Percentiles rank a stretch among this genome's conserved stretches.
Conservation (phyloP, 495 filamentous ascomycete species). For the Neurospora intermedia region DNA sequence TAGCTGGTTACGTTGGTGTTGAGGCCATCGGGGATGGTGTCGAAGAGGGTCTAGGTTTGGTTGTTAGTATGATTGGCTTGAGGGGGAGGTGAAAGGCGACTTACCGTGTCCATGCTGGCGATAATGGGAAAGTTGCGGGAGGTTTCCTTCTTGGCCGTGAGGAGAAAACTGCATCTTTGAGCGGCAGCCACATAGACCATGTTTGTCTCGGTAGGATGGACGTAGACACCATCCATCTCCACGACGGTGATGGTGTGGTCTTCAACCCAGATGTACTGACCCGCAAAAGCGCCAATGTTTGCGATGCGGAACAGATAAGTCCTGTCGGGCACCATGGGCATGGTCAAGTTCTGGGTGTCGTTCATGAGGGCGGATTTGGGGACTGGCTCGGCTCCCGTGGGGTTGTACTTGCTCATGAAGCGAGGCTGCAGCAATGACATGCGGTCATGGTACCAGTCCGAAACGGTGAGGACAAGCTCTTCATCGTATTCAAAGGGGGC, state of each 20-base stretch:
- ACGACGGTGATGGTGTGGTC: slow-evolving; percentile 54
- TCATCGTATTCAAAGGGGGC: slow-evolving; percentile 56
- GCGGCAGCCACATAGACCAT: slow-evolving; percentile 59
- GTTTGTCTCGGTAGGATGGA: slow-evolving; percentile 45
- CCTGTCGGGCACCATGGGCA: slow-evolving; percentile 50
- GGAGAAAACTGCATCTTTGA: slow-evolving; percentile 58
- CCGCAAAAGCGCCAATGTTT: slow-evolving; percentile 62
- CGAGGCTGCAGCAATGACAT: slow-evolving; percentile 45
- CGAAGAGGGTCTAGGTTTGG: slow-evolving; percentile 51
- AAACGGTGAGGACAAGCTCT: slow-evolving; percentile 53
- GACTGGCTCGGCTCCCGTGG: slow-evolving; percentile 53
- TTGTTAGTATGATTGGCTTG: not conserved
- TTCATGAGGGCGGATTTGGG: slow-evolving; percentile 61
- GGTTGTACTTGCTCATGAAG: slow-evolving; percentile 49
- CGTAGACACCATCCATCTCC: slow-evolving; percentile 47
- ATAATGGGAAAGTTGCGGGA: slow-evolving; percentile 57
- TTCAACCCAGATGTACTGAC: slow-evolving; percentile 63
- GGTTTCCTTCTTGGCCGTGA: slow-evolving; percentile 56
- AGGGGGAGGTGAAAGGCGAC: slow-evolving; percentile 4
- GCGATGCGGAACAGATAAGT: slow-evolving; percentile 72
- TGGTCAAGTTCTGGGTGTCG: slow-evolving; percentile 46
- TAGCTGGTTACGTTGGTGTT: slow-evolving; percentile 74
- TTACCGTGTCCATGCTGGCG: slow-evolving; percentile 48
- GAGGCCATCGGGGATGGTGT: slow-evolving; percentile 48
- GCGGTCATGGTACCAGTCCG: slow-evolving; percentile 56